Evolutionary conservation across 1,284 basidiomycete species (phyloP).

Genomic region (Marasmius tenuissimus): DNA sequence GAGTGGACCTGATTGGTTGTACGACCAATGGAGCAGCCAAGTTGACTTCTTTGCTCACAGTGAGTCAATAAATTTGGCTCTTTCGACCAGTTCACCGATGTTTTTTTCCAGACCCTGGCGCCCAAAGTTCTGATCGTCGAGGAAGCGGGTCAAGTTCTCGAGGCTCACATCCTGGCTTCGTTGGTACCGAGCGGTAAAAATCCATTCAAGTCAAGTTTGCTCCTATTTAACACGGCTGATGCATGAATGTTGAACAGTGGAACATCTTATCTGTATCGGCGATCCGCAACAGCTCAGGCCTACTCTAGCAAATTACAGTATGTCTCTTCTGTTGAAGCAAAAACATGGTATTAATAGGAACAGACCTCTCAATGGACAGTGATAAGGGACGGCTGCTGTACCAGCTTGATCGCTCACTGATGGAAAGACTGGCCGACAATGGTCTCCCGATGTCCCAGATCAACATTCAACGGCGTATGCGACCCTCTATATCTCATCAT

Average conservation of each 20-base stretch:
- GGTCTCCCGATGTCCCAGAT: conserved; percentile 59
- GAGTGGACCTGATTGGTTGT: conserved; percentile 67
- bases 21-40: conserved; percentile 77
- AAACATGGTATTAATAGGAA: not conserved
- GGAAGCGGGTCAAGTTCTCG: conserved; percentile 78
- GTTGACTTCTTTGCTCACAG: conserved; percentile 55
- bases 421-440: conserved; percentile 55
- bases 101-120: conserved; percentile 40
- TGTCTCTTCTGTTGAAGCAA: conserved; percentile 17
- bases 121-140: conserved; percentile 62
- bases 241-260: conserved; percentile 26
- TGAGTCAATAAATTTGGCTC: conserved; percentile 21
- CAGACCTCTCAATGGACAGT: conserved; percentile 58
- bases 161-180: conserved; percentile 65
- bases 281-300: conserved; percentile 73
- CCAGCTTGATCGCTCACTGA: conserved; percentile 62
- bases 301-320: conserved; percentile 64
- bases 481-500: conserved; percentile 50
- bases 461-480: conserved; percentile 62
- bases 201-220: conserved; percentile 13
- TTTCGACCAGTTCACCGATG: not conserved
- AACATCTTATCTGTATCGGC: conserved; percentile 69
- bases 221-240: not conserved
- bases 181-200: conserved; percentile 49
- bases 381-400: conserved; percentile 44